Percentiles rank a stretch among this genome's conserved stretches.
Evolutionary conservation across 1,284 basidiomycete species (phyloP).

Genomic region (Heterobasidion parviporum): DNA sequence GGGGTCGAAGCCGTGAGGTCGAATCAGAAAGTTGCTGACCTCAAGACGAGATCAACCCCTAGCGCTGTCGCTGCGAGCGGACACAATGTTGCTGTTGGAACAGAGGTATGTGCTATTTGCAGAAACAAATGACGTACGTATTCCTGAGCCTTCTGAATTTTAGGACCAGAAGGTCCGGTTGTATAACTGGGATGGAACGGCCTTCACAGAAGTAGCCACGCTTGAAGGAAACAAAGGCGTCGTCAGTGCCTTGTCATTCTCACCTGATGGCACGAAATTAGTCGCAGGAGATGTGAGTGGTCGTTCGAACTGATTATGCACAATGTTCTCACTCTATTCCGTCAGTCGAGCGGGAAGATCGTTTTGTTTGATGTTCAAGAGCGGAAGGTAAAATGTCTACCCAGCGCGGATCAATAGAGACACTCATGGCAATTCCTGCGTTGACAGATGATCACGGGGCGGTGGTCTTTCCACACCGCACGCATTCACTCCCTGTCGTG

Average conservation of each 20-base stretch:
- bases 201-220: slow-evolving; percentile 42
- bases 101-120: slow-evolving; percentile 41
- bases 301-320: neutral
- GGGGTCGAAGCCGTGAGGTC: slow-evolving; percentile 61
- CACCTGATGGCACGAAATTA: slow-evolving; percentile 66
- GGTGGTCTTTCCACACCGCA: slow-evolving; percentile 87
- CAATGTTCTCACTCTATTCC: neutral
- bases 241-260: slow-evolving; percentile 77
- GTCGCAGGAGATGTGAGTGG: slow-evolving; percentile 73
- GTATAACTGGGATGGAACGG: slow-evolving; percentile 61
- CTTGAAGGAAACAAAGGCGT: slow-evolving; percentile 68
- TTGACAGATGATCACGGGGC: slow-evolving; percentile 50
- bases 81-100: slow-evolving; percentile 61
- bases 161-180: slow-evolving; percentile 74
- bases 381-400: slow-evolving; percentile 39
- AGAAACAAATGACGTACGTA: slow-evolving; percentile 1
- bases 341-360: slow-evolving; percentile 70
- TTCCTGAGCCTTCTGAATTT: neutral
- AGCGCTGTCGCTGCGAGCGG: slow-evolving; percentile 49
- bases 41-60: slow-evolving; percentile 46
- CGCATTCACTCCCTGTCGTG: slow-evolving; percentile 78
- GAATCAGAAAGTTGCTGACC: slow-evolving; percentile 57
- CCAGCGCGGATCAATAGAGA: neutral
- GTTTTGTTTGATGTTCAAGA: slow-evolving; percentile 68
- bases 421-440: neutral